Percentiles rank a stretch among this genome's conserved stretches.
Evolutionary conservation across 2,329 filamentous ascomycete genomes (phyloP).

Genomic region (Arthrobotrys sphaeroides): DNA sequence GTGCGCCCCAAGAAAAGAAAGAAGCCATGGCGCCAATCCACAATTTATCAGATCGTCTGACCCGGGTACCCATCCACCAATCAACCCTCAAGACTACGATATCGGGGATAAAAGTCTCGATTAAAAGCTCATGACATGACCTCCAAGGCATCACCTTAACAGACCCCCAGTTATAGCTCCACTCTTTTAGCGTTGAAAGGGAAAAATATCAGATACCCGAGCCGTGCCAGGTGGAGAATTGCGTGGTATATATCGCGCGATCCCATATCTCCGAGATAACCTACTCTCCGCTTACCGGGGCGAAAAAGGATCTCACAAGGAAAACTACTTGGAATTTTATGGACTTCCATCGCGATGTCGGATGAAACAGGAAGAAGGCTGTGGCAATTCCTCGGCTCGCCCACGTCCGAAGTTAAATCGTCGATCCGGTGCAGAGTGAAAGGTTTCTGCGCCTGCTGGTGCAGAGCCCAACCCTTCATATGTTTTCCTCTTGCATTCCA

Average conservation of each 20-base stretch:
- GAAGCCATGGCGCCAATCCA: background rate
- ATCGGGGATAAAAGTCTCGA: background rate
- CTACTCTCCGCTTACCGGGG: background rate
- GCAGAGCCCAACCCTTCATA: background rate
- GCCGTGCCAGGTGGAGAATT: slow-evolving; percentile 23
- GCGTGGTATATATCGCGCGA: background rate
- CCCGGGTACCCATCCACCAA: background rate
- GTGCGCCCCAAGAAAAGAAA: background rate
- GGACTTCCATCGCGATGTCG: background rate
- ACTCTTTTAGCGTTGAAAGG: background rate
- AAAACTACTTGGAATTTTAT: background rate
- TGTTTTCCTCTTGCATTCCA: background rate
- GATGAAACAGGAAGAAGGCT: background rate
- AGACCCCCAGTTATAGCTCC: background rate
- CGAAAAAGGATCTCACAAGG: background rate
- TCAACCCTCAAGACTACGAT: background rate
- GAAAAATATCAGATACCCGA: slow-evolving; percentile 34
- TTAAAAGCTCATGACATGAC: background rate
- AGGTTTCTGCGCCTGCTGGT: background rate
- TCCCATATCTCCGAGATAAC: slow-evolving; percentile 7
- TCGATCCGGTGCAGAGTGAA: background rate
- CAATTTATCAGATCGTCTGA: background rate
- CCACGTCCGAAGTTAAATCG: background rate
- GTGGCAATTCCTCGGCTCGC: background rate
- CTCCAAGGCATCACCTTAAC: background rate